These are phyloP conservation scores for Aspergillus biplanus DNA, from an alignment of 495 filamentous ascomycete species.

Conservation along the genomic window DNA sequence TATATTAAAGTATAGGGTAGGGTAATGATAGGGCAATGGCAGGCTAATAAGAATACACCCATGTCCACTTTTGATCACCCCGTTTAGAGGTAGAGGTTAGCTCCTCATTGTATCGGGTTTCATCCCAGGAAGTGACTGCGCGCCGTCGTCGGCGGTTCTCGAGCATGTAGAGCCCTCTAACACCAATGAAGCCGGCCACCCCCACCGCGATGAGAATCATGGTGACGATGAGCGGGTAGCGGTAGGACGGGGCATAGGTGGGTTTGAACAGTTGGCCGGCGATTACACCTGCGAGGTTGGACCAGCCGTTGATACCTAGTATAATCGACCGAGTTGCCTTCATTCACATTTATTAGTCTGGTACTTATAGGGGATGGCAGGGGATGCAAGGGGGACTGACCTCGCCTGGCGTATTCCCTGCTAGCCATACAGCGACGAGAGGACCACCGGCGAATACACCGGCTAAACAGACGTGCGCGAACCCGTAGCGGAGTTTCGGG, in stretches of 20 bases:
- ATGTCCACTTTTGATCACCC: no score
- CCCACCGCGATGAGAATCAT: constrained; percentile 18
- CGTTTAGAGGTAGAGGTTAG: no score
- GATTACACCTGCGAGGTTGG: constrained; percentile 14
- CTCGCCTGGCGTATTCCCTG: constrained; percentile 5
- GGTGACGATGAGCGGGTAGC: constrained; percentile 10
- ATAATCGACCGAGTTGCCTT: neutral
- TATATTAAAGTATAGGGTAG: no score
- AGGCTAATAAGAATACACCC: no score
- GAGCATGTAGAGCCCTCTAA: constrained; percentile 10
- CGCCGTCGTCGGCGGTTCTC: constrained; percentile 8
- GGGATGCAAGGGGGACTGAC: neutral
- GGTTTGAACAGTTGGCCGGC: constrained; percentile 13
- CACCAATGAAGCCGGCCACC: constrained; percentile 4
- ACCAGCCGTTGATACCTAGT: constrained; percentile 14
- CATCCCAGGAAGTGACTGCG: no score
- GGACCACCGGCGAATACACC: constrained; percentile 11
- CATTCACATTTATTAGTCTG: neutral
- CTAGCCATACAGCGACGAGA: constrained; percentile 7
- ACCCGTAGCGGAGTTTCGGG: constrained; percentile 12
- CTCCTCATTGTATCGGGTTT: no score
- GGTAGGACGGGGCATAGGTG: constrained; percentile 2
- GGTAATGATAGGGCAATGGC: no score
- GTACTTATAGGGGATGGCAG: no score
- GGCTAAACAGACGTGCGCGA: constrained; percentile 11